phyloP scores from a whole-genome alignment of 2,329 filamentous ascomycete genomes.

The Hymenoscyphus salicellus region DNA sequence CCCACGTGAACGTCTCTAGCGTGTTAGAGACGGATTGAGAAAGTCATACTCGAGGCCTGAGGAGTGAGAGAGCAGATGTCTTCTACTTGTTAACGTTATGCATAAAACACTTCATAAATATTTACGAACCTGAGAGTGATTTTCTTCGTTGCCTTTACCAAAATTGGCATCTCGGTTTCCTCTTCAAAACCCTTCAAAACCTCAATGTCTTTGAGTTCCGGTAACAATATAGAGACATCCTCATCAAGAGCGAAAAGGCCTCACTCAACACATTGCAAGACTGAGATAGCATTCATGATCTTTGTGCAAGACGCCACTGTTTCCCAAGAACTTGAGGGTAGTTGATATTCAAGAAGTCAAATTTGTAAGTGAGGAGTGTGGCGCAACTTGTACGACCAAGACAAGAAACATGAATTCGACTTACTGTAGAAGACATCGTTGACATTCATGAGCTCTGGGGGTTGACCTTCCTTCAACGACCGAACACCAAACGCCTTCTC shows the following conservation, averaged over 20 bases:
- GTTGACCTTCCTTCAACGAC: conserved; percentile 48
- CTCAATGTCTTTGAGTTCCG: conserved; percentile 25
- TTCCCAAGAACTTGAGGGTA: too few relatives aligned
- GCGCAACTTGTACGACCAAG: too few relatives aligned
- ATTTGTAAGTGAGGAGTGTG: too few relatives aligned
- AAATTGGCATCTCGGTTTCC: conserved; percentile 15
- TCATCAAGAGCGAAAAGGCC: conserved; percentile 49
- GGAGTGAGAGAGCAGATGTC: conserved; percentile 26
- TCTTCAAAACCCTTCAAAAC: conserved; percentile 45
- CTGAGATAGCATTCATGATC: conserved; percentile 50
- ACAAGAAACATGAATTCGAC: too few relatives aligned
- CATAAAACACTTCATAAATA: neutral
- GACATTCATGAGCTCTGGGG: conserved; percentile 36
- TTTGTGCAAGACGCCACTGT: conserved; percentile 54
- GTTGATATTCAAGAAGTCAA: too few relatives aligned
- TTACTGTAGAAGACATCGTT: conserved; percentile 42
- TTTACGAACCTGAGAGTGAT: conserved; percentile 27
- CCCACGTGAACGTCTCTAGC: conserved; percentile 16
- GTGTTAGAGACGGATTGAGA: conserved; percentile 11
- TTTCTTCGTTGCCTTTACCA: conserved; percentile 16
- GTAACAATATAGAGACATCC: conserved; percentile 24
- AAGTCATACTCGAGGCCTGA: conserved; percentile 25
- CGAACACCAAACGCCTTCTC: conserved; percentile 34
- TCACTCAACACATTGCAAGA: conserved; percentile 55
- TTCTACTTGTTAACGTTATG: neutral